Conservation (phyloP, 768 basidiomycete species). For the Psilocybe sp. region DNA sequence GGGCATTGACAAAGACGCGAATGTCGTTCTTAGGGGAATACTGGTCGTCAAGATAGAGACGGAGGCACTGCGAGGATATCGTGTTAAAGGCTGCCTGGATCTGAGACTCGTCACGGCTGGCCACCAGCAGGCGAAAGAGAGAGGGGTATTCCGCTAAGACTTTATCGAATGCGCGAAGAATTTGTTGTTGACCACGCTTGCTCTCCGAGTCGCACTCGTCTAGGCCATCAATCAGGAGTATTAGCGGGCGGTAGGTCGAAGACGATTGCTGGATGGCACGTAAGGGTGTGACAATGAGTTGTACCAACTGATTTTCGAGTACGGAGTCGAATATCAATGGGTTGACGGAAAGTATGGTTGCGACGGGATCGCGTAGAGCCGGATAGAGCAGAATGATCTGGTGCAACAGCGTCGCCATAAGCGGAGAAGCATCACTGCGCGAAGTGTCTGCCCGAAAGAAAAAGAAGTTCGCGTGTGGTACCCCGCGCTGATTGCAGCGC, state of each 20-base stretch:
- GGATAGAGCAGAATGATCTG: no score
- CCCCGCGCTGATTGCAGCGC: no score
- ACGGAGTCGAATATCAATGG: no score
- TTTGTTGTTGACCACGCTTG: not conserved
- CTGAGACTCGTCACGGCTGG: not conserved
- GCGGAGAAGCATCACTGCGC: no score
- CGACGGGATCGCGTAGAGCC: no score
- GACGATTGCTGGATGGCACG: not conserved
- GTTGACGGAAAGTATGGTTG: no score
- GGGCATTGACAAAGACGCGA: not conserved
- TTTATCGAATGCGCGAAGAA: not conserved
- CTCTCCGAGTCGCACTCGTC: not conserved
- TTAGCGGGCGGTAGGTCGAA: no score
- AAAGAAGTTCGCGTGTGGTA: not conserved
- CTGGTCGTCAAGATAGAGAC: not conserved
- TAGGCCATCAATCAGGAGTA: not conserved
- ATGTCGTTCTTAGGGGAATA: constrained; percentile 1
- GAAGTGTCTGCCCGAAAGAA: not conserved
- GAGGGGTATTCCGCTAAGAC: not conserved
- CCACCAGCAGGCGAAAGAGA: not conserved
- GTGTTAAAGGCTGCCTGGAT: not conserved
- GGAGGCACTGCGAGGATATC: not conserved
- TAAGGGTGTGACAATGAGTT: not conserved
- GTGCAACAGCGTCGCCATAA: no score
- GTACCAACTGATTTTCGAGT: not conserved